Percentiles rank a stretch among this genome's conserved stretches.
These are phyloP conservation scores for Hymenoscyphus albidus DNA, from an alignment of 2,329 filamentous ascomycete species.

Conservation along the genomic window DNA sequence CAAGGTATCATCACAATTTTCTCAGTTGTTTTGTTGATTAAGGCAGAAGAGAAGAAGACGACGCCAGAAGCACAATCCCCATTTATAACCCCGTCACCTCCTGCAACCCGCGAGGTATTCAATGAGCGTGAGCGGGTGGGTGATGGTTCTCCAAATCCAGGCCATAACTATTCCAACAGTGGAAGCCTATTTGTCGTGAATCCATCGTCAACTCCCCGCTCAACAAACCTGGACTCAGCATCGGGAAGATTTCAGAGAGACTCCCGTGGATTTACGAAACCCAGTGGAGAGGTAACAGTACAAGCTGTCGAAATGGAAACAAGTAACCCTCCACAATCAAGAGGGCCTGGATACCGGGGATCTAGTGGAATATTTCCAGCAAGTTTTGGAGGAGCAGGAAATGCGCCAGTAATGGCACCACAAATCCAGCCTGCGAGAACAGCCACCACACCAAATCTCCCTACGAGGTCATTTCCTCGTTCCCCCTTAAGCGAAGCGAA, in stretches of 20 bases:
- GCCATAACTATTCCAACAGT: constrained; percentile 25
- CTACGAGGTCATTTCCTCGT: background rate
- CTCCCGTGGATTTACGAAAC: constrained; percentile 26
- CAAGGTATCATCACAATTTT: constrained; percentile 31
- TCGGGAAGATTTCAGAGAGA: constrained; percentile 20
- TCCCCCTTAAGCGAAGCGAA: constrained; percentile 23
- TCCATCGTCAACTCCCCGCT: constrained; percentile 28
- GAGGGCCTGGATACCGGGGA: constrained; percentile 28
- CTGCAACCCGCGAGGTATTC: constrained; percentile 25
- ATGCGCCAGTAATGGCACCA: constrained; percentile 19
- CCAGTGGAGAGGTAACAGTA: constrained; percentile 19
- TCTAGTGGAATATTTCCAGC: constrained; percentile 31
- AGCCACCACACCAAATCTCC: background rate
- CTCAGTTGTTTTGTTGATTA: constrained; percentile 24
- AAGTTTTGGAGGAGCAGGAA: constrained; percentile 16
- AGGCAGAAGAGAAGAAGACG: constrained; percentile 23
- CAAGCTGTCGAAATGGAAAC: constrained; percentile 12
- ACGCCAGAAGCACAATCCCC: constrained; percentile 34
- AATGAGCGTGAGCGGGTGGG: constrained; percentile 20
- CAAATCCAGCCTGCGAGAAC: constrained; percentile 17
- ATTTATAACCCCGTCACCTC: constrained; percentile 28
- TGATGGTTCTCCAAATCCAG: constrained; percentile 29
- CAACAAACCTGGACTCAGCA: constrained; percentile 27
- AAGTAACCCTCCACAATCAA: constrained; percentile 8
- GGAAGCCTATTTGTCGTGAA: constrained; percentile 34